A percentile compares a stretch with the other conserved stretches of the same genome.
Evolutionary conservation across 495 filamentous ascomycete genomes (phyloP).

Genomic region (Clohesyomyces aquaticus): DNA sequence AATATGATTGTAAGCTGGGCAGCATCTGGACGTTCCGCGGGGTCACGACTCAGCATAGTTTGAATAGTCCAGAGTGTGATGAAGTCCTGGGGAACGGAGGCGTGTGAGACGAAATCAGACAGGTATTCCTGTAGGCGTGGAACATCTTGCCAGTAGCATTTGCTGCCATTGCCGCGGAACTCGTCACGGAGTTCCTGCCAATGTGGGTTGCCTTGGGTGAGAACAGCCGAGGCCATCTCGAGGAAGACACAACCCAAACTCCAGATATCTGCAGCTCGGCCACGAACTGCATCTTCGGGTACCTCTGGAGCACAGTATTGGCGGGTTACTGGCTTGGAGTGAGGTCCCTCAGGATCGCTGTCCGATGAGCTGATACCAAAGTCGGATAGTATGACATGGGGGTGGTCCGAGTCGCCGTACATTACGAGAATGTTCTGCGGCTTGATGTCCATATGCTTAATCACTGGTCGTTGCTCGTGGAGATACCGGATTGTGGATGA

Average conservation of each 20-base stretch:
- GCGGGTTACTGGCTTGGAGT: slow-evolving; percentile 25
- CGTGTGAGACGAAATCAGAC: slow-evolving; percentile 7
- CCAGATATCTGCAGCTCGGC: slow-evolving; percentile 37
- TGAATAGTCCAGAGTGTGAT: slow-evolving; percentile 23
- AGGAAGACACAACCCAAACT: slow-evolving; percentile 41
- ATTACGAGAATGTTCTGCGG: slow-evolving; percentile 42
- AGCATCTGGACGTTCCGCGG: slow-evolving; percentile 30
- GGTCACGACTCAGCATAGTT: slow-evolving; percentile 31
- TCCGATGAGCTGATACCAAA: slow-evolving; percentile 38
- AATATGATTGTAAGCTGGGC: slow-evolving; percentile 29
- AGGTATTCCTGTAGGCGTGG: slow-evolving; percentile 28
- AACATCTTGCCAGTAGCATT: slow-evolving; percentile 36
- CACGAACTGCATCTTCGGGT: slow-evolving; percentile 14
- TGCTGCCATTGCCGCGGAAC: slow-evolving; percentile 24
- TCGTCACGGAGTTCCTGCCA: slow-evolving; percentile 32
- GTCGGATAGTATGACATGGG: slow-evolving; percentile 37
- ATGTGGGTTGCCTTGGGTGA: slow-evolving; percentile 10
- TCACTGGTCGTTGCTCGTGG: slow-evolving; percentile 35
- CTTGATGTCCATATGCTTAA: slow-evolving; percentile 42
- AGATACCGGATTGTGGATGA: slow-evolving; percentile 35
- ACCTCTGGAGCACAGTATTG: slow-evolving; percentile 41
- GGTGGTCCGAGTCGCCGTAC: slow-evolving; percentile 25
- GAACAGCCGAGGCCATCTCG: slow-evolving; percentile 35
- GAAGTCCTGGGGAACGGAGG: background rate
- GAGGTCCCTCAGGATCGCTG: background rate